Percentiles rank a stretch among this genome's conserved stretches.
Evolutionary conservation across 2,329 filamentous ascomycete genomes (phyloP).

Genomic region (Alternaria burnsii): DNA sequence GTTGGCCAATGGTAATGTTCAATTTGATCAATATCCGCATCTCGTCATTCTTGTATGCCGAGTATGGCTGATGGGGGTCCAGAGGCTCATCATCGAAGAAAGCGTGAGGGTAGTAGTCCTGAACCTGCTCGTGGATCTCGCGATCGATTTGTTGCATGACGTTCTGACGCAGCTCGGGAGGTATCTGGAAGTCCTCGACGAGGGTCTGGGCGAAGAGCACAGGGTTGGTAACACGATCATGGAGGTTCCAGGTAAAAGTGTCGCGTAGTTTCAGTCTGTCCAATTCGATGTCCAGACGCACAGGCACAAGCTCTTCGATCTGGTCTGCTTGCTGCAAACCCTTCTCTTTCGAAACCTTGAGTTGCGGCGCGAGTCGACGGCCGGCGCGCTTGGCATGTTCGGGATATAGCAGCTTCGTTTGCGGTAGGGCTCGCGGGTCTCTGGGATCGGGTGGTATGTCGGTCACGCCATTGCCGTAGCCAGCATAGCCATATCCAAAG

Average conservation of each 20-base stretch:
- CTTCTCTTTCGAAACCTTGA: slow-evolving; percentile 83
- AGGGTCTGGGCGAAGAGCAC: slow-evolving; percentile 89
- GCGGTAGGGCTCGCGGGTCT: slow-evolving; percentile 61
- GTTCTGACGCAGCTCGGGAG: slow-evolving; percentile 67
- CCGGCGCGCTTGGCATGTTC: slow-evolving; percentile 77
- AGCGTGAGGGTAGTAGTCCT: slow-evolving; percentile 92
- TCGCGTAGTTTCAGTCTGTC: slow-evolving; percentile 96
- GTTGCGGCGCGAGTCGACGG: slow-evolving; percentile 74
- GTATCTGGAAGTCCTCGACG: slow-evolving; percentile 84
- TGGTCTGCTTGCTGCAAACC: slow-evolving; percentile 86
- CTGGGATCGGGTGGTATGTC: slow-evolving; percentile 52
- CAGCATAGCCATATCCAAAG: slow-evolving; percentile 79
- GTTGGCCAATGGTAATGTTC: slow-evolving; percentile 95
- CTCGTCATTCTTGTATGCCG: slow-evolving; percentile 97
- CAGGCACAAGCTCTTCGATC: slow-evolving; percentile 87
- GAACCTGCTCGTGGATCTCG: slow-evolving; percentile 87
- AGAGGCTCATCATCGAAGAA: slow-evolving; percentile 89
- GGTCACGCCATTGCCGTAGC: slow-evolving; percentile 87
- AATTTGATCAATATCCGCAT: slow-evolving; percentile 96
- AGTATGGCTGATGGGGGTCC: slow-evolving; percentile 88
- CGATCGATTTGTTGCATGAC: slow-evolving; percentile 72
- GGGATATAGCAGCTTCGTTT: slow-evolving; percentile 76
- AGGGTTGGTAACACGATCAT: slow-evolving; percentile 82
- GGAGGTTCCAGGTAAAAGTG: slow-evolving; percentile 98
- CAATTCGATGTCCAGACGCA: slow-evolving; percentile 92